Conservation (phyloP, 768 basidiomycete genomes). For the Rhizopogon salebrosus region DNA sequence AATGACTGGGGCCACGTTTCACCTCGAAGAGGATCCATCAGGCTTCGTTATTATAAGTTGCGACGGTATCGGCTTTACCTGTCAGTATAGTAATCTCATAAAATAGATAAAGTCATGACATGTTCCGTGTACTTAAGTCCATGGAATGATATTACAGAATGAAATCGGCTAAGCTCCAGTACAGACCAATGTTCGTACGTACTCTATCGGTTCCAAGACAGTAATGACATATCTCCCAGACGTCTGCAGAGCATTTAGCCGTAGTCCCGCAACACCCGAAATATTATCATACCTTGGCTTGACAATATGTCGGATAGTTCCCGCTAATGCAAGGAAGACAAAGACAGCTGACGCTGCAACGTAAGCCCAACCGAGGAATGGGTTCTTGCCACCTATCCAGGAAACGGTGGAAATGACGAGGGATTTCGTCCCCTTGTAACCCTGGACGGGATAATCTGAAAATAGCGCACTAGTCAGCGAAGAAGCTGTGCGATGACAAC, state of each 20-base stretch:
- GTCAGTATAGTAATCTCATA: not conserved
- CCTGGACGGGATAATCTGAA: conserved; percentile 86
- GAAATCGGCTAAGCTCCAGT: conserved; percentile 9
- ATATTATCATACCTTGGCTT: conserved; percentile 68
- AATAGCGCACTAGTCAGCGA: conserved; percentile 3
- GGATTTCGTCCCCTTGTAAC: conserved; percentile 93
- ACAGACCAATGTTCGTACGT: conserved; percentile 10
- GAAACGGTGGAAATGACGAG: conserved; percentile 96
- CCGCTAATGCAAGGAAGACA: conserved; percentile 79
- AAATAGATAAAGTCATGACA: conserved; percentile 19
- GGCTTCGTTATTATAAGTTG: conserved; percentile 49
- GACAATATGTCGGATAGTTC: conserved; percentile 88
- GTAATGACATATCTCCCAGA: conserved; percentile 79
- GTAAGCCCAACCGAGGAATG: conserved; percentile 98
- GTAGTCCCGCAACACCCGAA: not conserved
- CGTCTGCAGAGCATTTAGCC: conserved; percentile 42
- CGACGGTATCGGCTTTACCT: conserved; percentile 58
- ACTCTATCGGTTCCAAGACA: conserved; percentile 72
- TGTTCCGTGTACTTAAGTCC: conserved; percentile 4
- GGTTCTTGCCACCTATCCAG: conserved; percentile 98
- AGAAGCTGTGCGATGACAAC: not conserved
- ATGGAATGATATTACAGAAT: conserved; percentile 18
- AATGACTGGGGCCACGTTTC: conserved; percentile 63
- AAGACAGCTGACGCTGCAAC: conserved; percentile 86
- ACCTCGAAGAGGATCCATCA: conserved; percentile 37